Evolutionary conservation across 1,284 basidiomycete genomes (phyloP).

Genomic region (Phellinidium pouzarii): DNA sequence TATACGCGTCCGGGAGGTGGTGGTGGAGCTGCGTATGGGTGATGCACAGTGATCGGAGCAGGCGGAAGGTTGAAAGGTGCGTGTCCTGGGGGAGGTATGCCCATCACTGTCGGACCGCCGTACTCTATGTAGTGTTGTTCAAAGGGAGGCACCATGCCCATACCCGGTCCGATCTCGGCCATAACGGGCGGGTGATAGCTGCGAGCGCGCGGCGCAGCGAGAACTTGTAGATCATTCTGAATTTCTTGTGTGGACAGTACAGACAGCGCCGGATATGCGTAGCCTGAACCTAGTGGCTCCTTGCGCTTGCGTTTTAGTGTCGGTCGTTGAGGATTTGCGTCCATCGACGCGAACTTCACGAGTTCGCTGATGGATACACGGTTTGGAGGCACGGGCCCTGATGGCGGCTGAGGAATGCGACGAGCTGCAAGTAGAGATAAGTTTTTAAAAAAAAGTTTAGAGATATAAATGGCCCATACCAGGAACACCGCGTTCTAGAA

Average conservation of each 20-base stretch:
- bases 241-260: slow-evolving; percentile 17
- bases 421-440: slow-evolving; percentile 24
- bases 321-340: slow-evolving; percentile 13
- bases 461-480: slow-evolving; percentile 33
- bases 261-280: slow-evolving; percentile 16
- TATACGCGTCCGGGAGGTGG: slow-evolving; percentile 10
- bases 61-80: slow-evolving; percentile 5
- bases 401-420: slow-evolving; percentile 30
- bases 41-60: slow-evolving; percentile 7
- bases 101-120: slow-evolving; percentile 7
- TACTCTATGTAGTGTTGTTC: slow-evolving; percentile 17
- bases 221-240: slow-evolving; percentile 18
- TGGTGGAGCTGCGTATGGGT: slow-evolving; percentile 7
- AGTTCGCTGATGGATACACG: slow-evolving; percentile 28
- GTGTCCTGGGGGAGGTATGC: slow-evolving; percentile 8
- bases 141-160: slow-evolving; percentile 11
- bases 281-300: slow-evolving; percentile 10
- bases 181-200: slow-evolving; percentile 8
- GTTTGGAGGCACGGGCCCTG: slow-evolving; percentile 27
- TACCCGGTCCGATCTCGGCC: slow-evolving; percentile 13
- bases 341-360: slow-evolving; percentile 28
- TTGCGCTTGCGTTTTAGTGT: slow-evolving; percentile 16
- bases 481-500: slow-evolving; percentile 66
- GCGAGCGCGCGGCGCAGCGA: slow-evolving; percentile 2
- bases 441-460: neutral